phyloP scores from a whole-genome alignment of 108 stramenopile species.

The Stephanodiscus minutulus region DNA sequence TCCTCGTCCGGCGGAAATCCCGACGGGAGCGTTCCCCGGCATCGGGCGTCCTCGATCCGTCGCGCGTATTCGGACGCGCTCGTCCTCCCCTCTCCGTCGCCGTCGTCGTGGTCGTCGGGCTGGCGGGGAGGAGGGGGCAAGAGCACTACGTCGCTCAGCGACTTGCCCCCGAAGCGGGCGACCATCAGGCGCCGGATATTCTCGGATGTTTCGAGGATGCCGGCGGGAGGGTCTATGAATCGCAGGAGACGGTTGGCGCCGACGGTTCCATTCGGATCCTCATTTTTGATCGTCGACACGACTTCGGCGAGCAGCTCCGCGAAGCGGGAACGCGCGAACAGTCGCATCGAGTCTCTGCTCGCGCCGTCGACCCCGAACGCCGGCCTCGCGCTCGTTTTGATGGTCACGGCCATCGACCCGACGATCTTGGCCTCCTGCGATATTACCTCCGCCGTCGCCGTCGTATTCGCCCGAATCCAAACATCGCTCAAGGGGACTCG shows the following conservation, averaged over 20 bases:
- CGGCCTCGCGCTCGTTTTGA: constrained; percentile 4
- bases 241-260: neutral
- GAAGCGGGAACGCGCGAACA: neutral
- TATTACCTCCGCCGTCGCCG: constrained; percentile 8
- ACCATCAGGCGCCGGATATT: neutral
- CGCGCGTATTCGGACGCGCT: neutral
- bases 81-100: neutral
- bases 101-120: too few species aligned
- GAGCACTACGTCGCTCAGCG: constrained; percentile 2
- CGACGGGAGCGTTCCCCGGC: neutral
- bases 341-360: neutral
- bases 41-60: neutral
- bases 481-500: constrained; percentile 11
- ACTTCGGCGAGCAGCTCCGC: neutral
- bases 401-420: constrained; percentile 2
- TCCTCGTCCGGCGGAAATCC: constrained; percentile 15
- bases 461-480: neutral
- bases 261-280: neutral
- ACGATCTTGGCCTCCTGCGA: constrained; percentile 12
- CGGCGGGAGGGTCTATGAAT: constrained; percentile 14
- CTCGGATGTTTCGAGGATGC: constrained; percentile 13
- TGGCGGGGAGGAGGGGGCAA: neutral
- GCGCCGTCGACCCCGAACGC: neutral
- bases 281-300: neutral
- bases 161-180: neutral